Evolutionary conservation across 352 stramenopile genomes (phyloP), one percentile per base, ranked within the genome.

Genomic region (Phytophthora hibernalis): DNA sequence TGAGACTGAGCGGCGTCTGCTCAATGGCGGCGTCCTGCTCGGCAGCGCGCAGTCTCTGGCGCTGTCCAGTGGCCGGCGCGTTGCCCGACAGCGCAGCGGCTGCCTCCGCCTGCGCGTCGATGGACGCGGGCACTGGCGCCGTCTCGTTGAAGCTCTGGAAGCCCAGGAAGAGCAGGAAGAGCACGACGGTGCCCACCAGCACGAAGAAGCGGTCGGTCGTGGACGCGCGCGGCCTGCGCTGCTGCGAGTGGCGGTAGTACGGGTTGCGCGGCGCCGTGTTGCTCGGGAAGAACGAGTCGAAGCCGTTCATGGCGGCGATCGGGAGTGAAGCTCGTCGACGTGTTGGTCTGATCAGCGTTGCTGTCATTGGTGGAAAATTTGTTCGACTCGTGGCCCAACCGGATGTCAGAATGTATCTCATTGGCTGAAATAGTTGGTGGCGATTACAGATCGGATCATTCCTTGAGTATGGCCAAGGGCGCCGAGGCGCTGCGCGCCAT

Each of bases 211-310:
- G 78, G 62, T 90, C 84, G 33, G 68, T 79, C 18, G 76, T 76
- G 42, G 76, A 79, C 40, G 68, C 45, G 0, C 71, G 66, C 26
- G 68, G 55, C 15, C 62, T 54, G 3, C 51, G 42, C n/a, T 45
- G 24, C 60, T 89, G 75, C 4, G 78, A 78, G 63, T 92, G 83
- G n/a, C 85, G 83, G 66, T 93, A 95, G 76, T 92, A 95, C 55
- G 84, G 87, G 52, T 95, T 95, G 55, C 79, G 78, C 64, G 81
- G 82, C 61, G 73, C 70, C 44, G 73, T 71, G 69, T 68, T 79
- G 62, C 54, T 84, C 53, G 81, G 75, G 79, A 91, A 90, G 77
- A 92, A 90, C 55, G 80, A 77, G 56, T 87, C 76, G 61, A 87
- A 83, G 60, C 74, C 68, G 69, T 83, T 87, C 83, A 91, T 91